Percentiles rank a stretch among this genome's conserved stretches.
phyloP scores from a whole-genome alignment of 192 early-diverging fungal genomes.

The Thamnidium elegans region DNA sequence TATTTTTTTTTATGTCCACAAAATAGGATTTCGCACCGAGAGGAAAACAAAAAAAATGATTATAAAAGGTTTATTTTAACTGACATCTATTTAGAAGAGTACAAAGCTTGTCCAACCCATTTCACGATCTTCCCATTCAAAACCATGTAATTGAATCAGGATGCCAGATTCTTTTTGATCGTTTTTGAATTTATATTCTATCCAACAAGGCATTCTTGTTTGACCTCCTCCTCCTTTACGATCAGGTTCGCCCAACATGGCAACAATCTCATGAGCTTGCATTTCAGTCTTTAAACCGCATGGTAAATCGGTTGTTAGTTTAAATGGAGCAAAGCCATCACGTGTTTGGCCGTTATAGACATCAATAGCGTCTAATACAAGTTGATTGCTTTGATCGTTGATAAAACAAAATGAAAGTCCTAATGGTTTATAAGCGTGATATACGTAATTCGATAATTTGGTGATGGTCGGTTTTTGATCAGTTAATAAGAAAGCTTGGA shows the following conservation, averaged over 20 bases:
- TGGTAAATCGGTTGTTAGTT: constrained; percentile 14
- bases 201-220: constrained; percentile 44
- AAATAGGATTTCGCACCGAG: too few relatives aligned
- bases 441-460: constrained; percentile 38
- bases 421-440: constrained; percentile 36
- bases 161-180: constrained; percentile 25
- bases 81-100: constrained; percentile 10
- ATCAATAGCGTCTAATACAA: constrained; percentile 42
- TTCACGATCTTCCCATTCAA: constrained; percentile 47
- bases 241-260: constrained; percentile 43
- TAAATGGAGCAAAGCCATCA: constrained; percentile 39
- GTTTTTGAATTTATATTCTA: constrained; percentile 38
- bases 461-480: constrained; percentile 31
- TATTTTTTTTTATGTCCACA: too few relatives aligned
- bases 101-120: constrained; percentile 39
- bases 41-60: too few relatives aligned
- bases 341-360: constrained; percentile 36
- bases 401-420: constrained; percentile 48
- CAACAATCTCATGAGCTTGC: constrained; percentile 41
- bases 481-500: neutral
- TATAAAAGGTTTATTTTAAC: neutral
- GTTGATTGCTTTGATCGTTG: constrained; percentile 1
- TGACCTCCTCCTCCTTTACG: constrained; percentile 44
- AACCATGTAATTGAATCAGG: constrained; percentile 42
- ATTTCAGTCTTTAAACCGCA: constrained; percentile 20